Evolutionary conservation across 2,329 filamentous ascomycete species (phyloP), one percentile per base, ranked within the genome.

Genomic region (Helotiales sp.): DNA sequence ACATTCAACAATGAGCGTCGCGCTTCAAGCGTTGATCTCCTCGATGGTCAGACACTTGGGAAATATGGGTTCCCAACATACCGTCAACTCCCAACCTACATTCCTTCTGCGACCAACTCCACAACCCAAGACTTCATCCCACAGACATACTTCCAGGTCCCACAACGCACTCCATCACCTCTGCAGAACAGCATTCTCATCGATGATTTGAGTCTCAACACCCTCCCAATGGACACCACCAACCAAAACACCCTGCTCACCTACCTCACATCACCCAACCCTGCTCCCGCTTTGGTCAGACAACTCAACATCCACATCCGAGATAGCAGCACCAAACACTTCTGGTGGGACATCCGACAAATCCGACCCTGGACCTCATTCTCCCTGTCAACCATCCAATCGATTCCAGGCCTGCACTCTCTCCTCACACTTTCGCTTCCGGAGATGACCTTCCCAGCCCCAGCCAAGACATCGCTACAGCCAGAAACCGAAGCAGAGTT

Each of bases 341-440:
- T 93, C 74, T 98, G 93, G 93, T 97, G 91, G 90, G 93, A 98
- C 69, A 83, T 96, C 58, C 89, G 93, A 66, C 93, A 96, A 71
- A 80, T 97, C 64, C 86, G 90, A 62, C 82, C 86, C 61, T 97
- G 93, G 93, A 83, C 82, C 52, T 82, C 85, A 66, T 97, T 97
- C 81, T 90, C 84, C 63, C 77, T 90, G 10, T 73, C 80, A 54
- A 85, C 87, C 57, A 87, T 97, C 71, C 81, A 88, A 64, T 79
- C 84, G 5, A 85, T 96, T 46, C 89, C 88, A 0, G 86, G 86
- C 30, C 86, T 95, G 24, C 81, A 87, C 6, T 79, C 83, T 22
- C 83, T 96, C 22, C 84, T 97, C 58, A 85, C 84, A 65, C 86
- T 89, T 65, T 81, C 87, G 4, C 80, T 93, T 27, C 80, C 86